Base-by-base conservation (phyloP, 2,329 filamentous ascomycete species). In the Aspergillus japonicus region DNA sequence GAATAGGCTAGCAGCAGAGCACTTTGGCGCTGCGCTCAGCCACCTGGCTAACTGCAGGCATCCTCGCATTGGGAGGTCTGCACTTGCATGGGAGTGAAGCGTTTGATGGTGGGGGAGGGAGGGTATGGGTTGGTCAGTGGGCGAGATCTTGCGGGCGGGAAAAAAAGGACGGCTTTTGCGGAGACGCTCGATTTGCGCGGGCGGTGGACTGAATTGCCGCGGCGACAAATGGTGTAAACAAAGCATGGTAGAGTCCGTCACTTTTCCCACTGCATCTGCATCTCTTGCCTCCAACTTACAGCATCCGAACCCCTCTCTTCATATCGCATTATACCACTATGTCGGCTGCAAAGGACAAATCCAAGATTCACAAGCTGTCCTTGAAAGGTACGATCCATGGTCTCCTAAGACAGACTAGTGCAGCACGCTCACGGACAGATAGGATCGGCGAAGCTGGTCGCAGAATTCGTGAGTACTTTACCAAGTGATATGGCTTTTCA, bases 361-460 rank as follows among this genome's bases (percentile, higher is more conserved):
- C 91, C 68, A 96, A 97, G 79, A 87, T 92, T 62, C 95, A 99
- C 82, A 98, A 96, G 83, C 86, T 99, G 64, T 91, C 93, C 42
- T 83, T 77, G 56, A 78, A 77, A 71, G 77, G 78, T 79, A 56
- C 53, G 64, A 48, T 12, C 3, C 10, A 16, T 11, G 21, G 47
- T 14, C 42, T n/a, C 26, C 29, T 6, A n/a, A 21, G 52, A 47
- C 26, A 35, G n/a, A 7, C 29, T 42, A 21, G 48, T 42, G 35
- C 55, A 54, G 50, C 65, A 59, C 63, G 61, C 73, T 80, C 57
- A 80, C 64, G 61, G 39, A 26, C 48, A 54, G 62, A 49, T 65
- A 87, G 85, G 87, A 58, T 89, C 87, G 68, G 87, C 92, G 44
- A 96, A 94, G 78, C 85, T 96, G 42, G 92, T 98, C 59, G 90